phyloP scores from a whole-genome alignment of 2,329 filamentous ascomycete genomes.

The Aspergillus viridinutans region DNA sequence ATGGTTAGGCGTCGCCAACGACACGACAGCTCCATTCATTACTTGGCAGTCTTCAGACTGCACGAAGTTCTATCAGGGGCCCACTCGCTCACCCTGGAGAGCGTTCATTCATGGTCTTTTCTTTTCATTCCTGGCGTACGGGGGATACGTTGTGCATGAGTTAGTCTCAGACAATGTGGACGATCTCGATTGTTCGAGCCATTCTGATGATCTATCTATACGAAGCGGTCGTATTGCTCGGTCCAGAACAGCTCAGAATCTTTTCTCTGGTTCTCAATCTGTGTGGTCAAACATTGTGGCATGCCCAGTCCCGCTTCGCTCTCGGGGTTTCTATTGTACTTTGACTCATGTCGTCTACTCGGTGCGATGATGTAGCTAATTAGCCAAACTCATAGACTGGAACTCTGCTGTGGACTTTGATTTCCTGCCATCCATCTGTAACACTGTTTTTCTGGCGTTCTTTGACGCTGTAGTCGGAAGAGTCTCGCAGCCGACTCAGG shows the following conservation, averaged over 20 bases:
- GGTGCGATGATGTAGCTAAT: not conserved
- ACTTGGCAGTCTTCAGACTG: not conserved
- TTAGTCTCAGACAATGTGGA: no score
- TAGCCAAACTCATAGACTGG: not conserved
- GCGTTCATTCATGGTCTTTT: not conserved
- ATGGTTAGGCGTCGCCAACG: not conserved
- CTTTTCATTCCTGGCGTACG: not conserved
- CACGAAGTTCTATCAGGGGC: not conserved
- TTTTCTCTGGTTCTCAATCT: not conserved
- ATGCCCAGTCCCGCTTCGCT: not conserved
- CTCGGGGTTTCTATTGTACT: not conserved
- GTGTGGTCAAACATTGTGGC: not conserved
- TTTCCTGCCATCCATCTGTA: not conserved
- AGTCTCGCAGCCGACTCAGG: not conserved
- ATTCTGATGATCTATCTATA: not conserved
- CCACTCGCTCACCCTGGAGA: not conserved
- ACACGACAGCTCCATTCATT: not conserved
- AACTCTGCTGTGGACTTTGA: not conserved
- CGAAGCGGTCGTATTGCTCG: not conserved
- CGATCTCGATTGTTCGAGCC: not conserved
- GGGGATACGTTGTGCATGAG: no score
- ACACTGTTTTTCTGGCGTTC: no score
- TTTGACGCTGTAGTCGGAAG: no score
- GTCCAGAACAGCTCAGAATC: not conserved
- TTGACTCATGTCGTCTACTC: not conserved